These are phyloP conservation scores for Ganoderma multipileum DNA, from an alignment of 1,284 basidiomycete genomes.

Conservation along the genomic window DNA sequence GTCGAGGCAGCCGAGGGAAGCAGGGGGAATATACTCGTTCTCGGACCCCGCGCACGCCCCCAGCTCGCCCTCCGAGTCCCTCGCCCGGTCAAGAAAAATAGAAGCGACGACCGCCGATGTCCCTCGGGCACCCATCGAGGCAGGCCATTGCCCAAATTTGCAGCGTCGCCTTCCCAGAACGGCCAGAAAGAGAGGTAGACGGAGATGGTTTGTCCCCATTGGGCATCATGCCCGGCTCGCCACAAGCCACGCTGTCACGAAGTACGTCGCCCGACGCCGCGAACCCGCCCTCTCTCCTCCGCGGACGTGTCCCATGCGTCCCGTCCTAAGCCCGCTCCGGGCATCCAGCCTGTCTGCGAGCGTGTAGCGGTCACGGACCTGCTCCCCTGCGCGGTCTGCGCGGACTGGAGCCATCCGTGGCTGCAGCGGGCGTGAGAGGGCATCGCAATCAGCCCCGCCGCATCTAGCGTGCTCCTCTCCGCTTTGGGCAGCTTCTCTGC, in stretches of 20 bases:
- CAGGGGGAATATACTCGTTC: slow-evolving; percentile 13
- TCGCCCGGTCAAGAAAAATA: slow-evolving; percentile 21
- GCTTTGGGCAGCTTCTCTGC: slow-evolving; percentile 3
- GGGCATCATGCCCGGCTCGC: slow-evolving; percentile 20
- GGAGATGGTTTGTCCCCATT: slow-evolving; percentile 11
- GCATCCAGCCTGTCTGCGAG: background rate
- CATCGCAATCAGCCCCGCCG: background rate
- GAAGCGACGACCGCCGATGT: slow-evolving; percentile 17
- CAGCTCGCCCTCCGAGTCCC: background rate
- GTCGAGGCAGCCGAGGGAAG: slow-evolving; percentile 15
- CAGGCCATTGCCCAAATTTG: background rate
- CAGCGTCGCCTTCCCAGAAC: slow-evolving; percentile 4
- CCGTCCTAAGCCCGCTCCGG: background rate
- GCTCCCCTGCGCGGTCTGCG: slow-evolving; percentile 3
- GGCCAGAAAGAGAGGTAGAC: background rate
- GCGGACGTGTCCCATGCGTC: slow-evolving; percentile 4
- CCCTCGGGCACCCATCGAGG: slow-evolving; percentile 15
- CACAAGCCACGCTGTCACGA: slow-evolving; percentile 17
- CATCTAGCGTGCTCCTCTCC: slow-evolving; percentile 3
- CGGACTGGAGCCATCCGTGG: background rate
- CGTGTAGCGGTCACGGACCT: background rate
- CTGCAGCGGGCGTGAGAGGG: background rate
- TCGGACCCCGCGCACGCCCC: slow-evolving; percentile 1
- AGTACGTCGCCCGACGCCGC: slow-evolving; percentile 9
- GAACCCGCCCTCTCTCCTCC: slow-evolving; percentile 4